Conservation (phyloP, 2,329 filamentous ascomycete species). For the Davidsoniella neocaledoniae region DNA sequence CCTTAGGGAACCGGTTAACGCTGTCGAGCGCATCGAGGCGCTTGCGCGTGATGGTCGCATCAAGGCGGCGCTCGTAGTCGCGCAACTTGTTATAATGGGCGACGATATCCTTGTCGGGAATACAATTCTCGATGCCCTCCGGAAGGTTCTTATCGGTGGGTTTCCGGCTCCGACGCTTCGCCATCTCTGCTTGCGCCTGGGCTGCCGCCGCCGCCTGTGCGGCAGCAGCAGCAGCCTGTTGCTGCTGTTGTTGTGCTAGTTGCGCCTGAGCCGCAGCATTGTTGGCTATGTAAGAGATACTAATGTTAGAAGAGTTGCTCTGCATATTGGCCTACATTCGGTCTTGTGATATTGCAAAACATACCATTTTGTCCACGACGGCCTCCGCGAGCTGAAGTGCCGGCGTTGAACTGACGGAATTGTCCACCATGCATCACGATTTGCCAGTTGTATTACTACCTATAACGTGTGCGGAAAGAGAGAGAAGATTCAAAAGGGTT, state of each 20-base stretch:
- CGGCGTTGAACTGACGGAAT: constrained; percentile 12
- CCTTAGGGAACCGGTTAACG: constrained; percentile 56
- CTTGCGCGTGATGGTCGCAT: constrained; percentile 89
- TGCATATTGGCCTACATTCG: not conserved
- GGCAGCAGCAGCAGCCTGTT: constrained; percentile 23
- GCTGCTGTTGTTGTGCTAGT: constrained; percentile 32
- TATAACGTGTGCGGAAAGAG: not conserved
- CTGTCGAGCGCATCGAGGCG: constrained; percentile 77
- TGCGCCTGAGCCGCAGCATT: constrained; percentile 34
- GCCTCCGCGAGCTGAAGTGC: constrained; percentile 1
- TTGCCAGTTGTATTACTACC: not conserved
- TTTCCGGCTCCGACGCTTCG: constrained; percentile 69
- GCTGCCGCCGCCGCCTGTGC: constrained; percentile 34
- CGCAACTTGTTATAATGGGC: constrained; percentile 68
- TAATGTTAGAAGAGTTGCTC: not conserved
- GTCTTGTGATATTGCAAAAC: not conserved
- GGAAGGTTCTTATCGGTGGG: constrained; percentile 92
- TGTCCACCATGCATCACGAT: constrained; percentile 10
- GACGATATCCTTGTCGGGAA: constrained; percentile 61
- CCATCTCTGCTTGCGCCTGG: constrained; percentile 40
- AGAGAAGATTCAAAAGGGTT: not conserved
- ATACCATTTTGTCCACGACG: constrained; percentile 10
- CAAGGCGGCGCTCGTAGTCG: constrained; percentile 73
- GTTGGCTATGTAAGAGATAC: not conserved
- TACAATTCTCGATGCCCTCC: constrained; percentile 68